These are phyloP conservation scores for Daldinia sp. DNA, from an alignment of 2,329 filamentous ascomycete species.

Conservation along the genomic window DNA sequence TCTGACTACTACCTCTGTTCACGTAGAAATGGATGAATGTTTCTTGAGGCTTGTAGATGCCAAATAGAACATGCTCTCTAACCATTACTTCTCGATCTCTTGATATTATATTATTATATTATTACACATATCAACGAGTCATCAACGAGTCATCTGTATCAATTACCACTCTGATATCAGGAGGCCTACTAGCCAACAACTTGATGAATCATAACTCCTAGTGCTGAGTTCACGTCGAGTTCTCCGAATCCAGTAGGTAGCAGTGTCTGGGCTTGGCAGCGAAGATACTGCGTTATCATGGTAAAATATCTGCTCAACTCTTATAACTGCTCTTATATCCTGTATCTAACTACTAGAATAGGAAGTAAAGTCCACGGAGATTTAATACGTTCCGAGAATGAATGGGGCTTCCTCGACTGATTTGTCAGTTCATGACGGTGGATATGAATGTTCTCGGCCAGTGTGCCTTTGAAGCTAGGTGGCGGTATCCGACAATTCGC, in stretches of 20 bases:
- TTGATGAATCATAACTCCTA: not conserved
- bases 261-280: not conserved
- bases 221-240: not conserved
- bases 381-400: not conserved
- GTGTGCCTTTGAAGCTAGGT: not conserved
- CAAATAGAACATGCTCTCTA: not conserved
- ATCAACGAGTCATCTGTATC: no score
- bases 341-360: slow-evolving; percentile 14
- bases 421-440: slow-evolving; percentile 9
- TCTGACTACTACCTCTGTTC: not conserved
- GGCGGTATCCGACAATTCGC: not conserved
- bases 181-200: not conserved
- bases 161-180: not conserved
- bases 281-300: not conserved
- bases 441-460: not conserved
- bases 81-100: not conserved
- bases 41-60: not conserved
- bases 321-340: not conserved
- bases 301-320: not conserved
- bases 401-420: not conserved
- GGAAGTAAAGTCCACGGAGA: slow-evolving; percentile 9
- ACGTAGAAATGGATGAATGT: not conserved
- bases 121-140: no score
- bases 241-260: slow-evolving; percentile 11
- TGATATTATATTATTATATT: not conserved